These are phyloP conservation scores for Aureobasidium lini DNA, from an alignment of 2,329 filamentous ascomycete species.

Conservation along the genomic window DNA sequence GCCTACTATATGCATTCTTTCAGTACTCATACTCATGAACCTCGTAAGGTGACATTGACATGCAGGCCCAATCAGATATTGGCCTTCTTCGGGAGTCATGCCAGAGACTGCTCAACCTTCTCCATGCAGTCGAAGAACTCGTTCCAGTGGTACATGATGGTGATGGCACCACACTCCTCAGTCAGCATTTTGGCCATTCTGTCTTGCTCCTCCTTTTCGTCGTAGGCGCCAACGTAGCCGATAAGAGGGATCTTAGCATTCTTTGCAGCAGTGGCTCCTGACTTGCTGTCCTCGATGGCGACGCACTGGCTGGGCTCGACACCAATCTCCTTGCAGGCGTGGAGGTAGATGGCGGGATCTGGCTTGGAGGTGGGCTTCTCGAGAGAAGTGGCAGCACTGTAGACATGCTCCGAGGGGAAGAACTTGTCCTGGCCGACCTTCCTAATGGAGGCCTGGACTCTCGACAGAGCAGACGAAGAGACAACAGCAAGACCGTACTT, in stretches of 20 bases:
- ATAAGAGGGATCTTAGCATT: conserved; percentile 73
- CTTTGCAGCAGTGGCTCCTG: conserved; percentile 68
- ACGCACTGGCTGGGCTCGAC: conserved; percentile 65
- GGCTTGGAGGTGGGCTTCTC: conserved; percentile 80
- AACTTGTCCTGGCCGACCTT: conserved; percentile 74
- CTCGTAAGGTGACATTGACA: background rate
- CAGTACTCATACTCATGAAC: conserved; percentile 2
- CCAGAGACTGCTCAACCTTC: conserved; percentile 36
- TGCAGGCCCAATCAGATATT: background rate
- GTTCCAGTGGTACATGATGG: conserved; percentile 47
- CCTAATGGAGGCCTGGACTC: conserved; percentile 69
- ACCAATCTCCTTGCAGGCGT: conserved; percentile 66
- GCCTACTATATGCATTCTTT: background rate
- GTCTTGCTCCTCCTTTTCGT: conserved; percentile 54
- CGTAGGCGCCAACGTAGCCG: conserved; percentile 78
- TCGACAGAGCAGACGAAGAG: conserved; percentile 68
- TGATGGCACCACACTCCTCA: conserved; percentile 40
- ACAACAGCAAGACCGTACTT: conserved; percentile 63
- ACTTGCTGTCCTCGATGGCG: conserved; percentile 84
- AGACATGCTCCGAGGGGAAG: conserved; percentile 69
- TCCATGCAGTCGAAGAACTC: conserved; percentile 43
- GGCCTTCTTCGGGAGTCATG: conserved; percentile 15
- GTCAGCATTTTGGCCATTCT: conserved; percentile 44
- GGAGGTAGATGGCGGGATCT: conserved; percentile 79
- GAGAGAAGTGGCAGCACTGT: conserved; percentile 74